These are phyloP conservation scores for Fusarium protoensiforme DNA, from an alignment of 2,329 filamentous ascomycete genomes.

Conservation along the genomic window DNA sequence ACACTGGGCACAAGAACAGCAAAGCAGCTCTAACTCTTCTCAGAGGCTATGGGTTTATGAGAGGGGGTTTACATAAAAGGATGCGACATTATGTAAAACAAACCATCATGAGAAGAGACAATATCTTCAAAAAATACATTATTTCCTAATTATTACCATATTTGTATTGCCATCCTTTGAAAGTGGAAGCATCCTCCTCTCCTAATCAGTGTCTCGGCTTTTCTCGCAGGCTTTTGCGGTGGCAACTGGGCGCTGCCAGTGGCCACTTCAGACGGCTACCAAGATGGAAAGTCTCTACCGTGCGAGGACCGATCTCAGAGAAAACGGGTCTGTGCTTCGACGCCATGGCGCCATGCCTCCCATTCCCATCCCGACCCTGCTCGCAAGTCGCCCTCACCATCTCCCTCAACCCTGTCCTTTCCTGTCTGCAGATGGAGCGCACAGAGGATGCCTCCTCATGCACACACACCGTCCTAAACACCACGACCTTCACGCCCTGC, in stretches of 20 bases:
- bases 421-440: background rate
- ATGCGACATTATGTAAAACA: background rate
- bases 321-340: constrained; percentile 6
- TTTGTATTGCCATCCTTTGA: background rate
- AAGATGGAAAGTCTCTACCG: constrained; percentile 13
- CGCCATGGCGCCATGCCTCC: constrained; percentile 14
- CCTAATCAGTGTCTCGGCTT: background rate
- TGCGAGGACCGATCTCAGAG: constrained; percentile 1
- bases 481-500: constrained; percentile 3
- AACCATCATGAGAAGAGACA: background rate
- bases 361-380: constrained; percentile 5
- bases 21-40: background rate
- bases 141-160: background rate
- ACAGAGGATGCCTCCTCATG: background rate
- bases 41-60: background rate
- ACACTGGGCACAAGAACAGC: background rate
- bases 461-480: constrained; percentile 6
- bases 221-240: background rate
- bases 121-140: background rate
- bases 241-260: background rate
- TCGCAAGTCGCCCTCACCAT: background rate
- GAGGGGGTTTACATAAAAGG: background rate
- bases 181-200: background rate
- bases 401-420: constrained; percentile 1
- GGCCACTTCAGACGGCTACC: background rate